Base-by-base conservation (phyloP, 768 basidiomycete genomes). In the Boletus rubescentipes region DNA sequence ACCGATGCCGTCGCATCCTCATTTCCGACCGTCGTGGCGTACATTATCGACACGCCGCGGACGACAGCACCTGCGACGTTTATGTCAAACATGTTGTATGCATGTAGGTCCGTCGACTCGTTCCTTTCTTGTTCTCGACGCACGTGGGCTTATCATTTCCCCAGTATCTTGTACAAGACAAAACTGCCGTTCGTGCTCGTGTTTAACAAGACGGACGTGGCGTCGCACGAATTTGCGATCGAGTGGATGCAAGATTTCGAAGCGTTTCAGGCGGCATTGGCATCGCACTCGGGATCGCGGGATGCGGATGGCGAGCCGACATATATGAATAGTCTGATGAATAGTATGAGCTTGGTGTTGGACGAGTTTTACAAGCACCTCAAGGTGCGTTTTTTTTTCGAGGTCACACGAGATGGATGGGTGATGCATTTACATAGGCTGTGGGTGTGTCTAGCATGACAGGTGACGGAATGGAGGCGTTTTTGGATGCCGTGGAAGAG, bases 231-330 rank as follows among this genome's bases (percentile, higher is more conserved):
- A 36, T 98, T 97, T 70, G 97, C 97, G 10, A 59, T 97, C 29
- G 93, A 95, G 58, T 99, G 97, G 97, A 98, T 98, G 96, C 79
- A 83, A 42, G 97, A 99, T 68, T 99, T 98, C 64, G 96, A 99
- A 70, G 83, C 83, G 23, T 99, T 98, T 73, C 97, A 98, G 68
- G 80, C 78, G 4, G 96, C 95, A 2, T 73, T 99, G 49, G 83
- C 88, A 4, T 76, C 85, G 2, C 86, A 90, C 63, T 75, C 77
- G 46, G 83, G 84, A 11, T 80, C 81, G 23, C 78, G 80, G 49
- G 87, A 91, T 67, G 78, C 85, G 5, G 88, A 94, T 58, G 94
- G 91, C 46, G 97, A 96, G 66, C 91, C 92, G 44, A 94, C 90
- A 37, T 98, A 98, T 70, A 97, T 98, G 94, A 95, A 92, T 68